These are phyloP conservation scores for Colletotrichum chlorophyti DNA, from an alignment of 2,329 filamentous ascomycete genomes.

Conservation along the genomic window DNA sequence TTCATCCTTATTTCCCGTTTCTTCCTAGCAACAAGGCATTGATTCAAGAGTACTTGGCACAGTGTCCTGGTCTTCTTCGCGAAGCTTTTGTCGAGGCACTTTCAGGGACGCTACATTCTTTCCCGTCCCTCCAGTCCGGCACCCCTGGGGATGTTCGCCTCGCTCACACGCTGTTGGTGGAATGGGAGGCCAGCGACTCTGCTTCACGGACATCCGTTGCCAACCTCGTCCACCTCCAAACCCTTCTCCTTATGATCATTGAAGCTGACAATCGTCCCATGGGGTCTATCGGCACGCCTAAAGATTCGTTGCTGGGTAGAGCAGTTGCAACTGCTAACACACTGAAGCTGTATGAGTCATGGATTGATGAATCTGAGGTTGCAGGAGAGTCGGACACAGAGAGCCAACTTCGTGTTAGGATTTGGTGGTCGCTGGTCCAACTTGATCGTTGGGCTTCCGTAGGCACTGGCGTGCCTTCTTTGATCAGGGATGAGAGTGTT, in stretches of 20 bases:
- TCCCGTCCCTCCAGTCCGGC: conserved; percentile 42
- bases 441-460: conserved; percentile 78
- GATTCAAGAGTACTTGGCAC: conserved; percentile 62
- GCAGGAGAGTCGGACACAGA: conserved; percentile 65
- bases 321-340: conserved; percentile 71
- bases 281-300: conserved; percentile 53
- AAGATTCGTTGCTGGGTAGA: conserved; percentile 65
- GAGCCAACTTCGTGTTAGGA: conserved; percentile 66
- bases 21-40: conserved; percentile 63
- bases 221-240: conserved; percentile 69
- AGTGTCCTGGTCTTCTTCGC: conserved; percentile 62
- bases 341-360: conserved; percentile 63
- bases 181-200: conserved; percentile 55
- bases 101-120: conserved; percentile 63
- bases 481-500: conserved; percentile 68
- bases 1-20: conserved; percentile 73
- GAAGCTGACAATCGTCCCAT: conserved; percentile 64
- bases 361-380: conserved; percentile 45
- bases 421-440: conserved; percentile 76
- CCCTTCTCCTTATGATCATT: conserved; percentile 69
- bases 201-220: conserved; percentile 44
- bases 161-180: conserved; percentile 54
- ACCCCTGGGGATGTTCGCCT: conserved; percentile 50
- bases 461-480: conserved; percentile 66
- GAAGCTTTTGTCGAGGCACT: conserved; percentile 72